Percentiles rank a stretch among this genome's conserved stretches.
Conservation (phyloP, 1,139 yeast species). For the Diutina scorzettiae region DNA sequence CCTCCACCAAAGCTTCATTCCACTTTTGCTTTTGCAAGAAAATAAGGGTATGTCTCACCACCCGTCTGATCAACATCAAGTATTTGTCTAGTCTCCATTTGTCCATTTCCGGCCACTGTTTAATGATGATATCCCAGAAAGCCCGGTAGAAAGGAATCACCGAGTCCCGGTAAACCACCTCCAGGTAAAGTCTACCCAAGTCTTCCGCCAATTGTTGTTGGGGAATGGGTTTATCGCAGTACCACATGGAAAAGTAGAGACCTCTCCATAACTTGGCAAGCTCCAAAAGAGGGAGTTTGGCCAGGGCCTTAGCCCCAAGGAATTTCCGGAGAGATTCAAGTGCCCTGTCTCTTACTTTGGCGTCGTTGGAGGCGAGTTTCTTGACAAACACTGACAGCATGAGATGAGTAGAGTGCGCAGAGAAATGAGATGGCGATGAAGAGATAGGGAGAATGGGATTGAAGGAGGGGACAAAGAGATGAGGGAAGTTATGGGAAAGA, state of each 20-base stretch:
- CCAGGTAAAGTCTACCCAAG: constrained; percentile 50
- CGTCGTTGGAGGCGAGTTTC: constrained; percentile 74
- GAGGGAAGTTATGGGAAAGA: too few species aligned
- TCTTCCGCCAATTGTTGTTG: constrained; percentile 76
- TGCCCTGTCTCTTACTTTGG: constrained; percentile 66
- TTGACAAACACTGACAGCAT: constrained; percentile 39
- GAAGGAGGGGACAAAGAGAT: too few species aligned
- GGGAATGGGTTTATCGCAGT: constrained; percentile 83
- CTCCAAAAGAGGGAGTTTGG: constrained; percentile 30
- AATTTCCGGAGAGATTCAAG: constrained; percentile 53
- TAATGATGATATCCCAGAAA: constrained; percentile 69
- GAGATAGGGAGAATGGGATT: too few species aligned
- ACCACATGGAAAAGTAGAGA: constrained; percentile 89
- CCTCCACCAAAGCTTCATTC: constrained; percentile 36
- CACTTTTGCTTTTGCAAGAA: constrained; percentile 45
- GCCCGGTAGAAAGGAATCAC: constrained; percentile 50
- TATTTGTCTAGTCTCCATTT: constrained; percentile 83
- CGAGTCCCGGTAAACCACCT: constrained; percentile 28
- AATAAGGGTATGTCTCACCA: constrained; percentile 51
- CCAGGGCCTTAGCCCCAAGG: constrained; percentile 27
- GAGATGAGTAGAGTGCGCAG: background rate
- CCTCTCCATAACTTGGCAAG: constrained; percentile 90
- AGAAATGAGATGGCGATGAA: constrained; percentile 1
- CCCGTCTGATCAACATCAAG: constrained; percentile 68
- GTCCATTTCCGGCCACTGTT: constrained; percentile 82